These are phyloP conservation scores for Coffea canephora DNA, from an alignment of 257 asterid species.

Conservation along the genomic window DNA sequence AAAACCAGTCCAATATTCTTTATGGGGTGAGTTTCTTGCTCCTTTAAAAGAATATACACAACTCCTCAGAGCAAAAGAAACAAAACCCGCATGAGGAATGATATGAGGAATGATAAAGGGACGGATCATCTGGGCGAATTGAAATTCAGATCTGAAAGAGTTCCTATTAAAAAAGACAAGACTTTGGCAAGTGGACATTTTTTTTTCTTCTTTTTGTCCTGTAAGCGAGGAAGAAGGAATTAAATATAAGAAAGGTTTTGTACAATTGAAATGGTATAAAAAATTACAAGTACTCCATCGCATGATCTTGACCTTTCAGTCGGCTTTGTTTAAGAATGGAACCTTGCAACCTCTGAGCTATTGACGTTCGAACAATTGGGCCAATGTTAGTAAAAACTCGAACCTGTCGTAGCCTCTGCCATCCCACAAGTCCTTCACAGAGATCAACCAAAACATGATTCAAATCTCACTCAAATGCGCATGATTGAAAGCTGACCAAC, in stretches of 20 bases:
- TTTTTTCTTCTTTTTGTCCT: not conserved
- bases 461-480: no score
- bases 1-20: slow-evolving; percentile 2
- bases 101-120: not conserved
- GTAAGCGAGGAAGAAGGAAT: slow-evolving; percentile 1
- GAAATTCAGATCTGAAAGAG: slow-evolving; percentile 17
- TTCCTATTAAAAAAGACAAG: not conserved
- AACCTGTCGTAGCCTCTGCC: not conserved
- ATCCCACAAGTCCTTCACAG: no score
- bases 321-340: not conserved
- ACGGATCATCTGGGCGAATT: not conserved
- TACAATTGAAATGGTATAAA: not conserved
- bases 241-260: not conserved
- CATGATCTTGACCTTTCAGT: not conserved
- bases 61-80: not conserved
- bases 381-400: not conserved
- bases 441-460: no score
- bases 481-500: no score
- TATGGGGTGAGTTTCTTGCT: slow-evolving; percentile 11
- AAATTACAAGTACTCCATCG: not conserved
- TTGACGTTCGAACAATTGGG: not conserved
- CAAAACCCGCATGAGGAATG: slow-evolving; percentile 12
- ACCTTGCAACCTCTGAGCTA: not conserved
- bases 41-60: not conserved
- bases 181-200: slow-evolving; percentile 18